Percentiles rank a stretch among this genome's conserved stretches.
phyloP scores from a whole-genome alignment of 75 land plant genomes.

The Cupressus sempervirens region DNA sequence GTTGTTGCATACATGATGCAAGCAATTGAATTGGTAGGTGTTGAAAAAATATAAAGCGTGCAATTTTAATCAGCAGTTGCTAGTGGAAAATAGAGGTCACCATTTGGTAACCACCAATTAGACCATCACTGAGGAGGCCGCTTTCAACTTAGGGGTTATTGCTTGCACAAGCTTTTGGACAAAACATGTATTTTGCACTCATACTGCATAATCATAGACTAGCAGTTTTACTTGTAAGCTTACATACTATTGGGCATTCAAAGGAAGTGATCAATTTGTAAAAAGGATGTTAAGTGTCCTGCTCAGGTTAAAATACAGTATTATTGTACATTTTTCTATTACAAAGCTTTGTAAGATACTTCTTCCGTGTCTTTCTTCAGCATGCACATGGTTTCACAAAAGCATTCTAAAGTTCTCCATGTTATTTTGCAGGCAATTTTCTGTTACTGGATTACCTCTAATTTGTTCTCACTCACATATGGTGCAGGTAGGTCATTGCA shows the following conservation, averaged over 20 bases:
- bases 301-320: background rate
- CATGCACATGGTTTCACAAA: background rate
- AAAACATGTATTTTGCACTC: background rate
- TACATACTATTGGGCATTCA: background rate
- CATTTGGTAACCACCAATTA: too few relatives aligned
- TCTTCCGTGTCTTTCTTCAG: too few relatives aligned
- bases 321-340: background rate
- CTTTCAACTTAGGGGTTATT: too few relatives aligned
- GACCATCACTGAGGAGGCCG: too few relatives aligned
- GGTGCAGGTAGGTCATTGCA: slow-evolving; percentile 38
- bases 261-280: background rate
- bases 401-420: background rate
- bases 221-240: background rate
- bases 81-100: too few relatives aligned
- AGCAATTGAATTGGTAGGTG: too few relatives aligned
- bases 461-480: slow-evolving; percentile 60
- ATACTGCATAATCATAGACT: background rate
- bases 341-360: background rate
- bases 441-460: slow-evolving; percentile 80
- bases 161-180: background rate
- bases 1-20: too few relatives aligned
- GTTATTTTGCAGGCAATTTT: slow-evolving; percentile 57
- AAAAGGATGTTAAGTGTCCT: background rate
- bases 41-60: too few relatives aligned
- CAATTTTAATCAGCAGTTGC: too few relatives aligned